Conservation (phyloP, 2,329 filamentous ascomycete species). For the Phaeosphaeriaceae sp. region DNA sequence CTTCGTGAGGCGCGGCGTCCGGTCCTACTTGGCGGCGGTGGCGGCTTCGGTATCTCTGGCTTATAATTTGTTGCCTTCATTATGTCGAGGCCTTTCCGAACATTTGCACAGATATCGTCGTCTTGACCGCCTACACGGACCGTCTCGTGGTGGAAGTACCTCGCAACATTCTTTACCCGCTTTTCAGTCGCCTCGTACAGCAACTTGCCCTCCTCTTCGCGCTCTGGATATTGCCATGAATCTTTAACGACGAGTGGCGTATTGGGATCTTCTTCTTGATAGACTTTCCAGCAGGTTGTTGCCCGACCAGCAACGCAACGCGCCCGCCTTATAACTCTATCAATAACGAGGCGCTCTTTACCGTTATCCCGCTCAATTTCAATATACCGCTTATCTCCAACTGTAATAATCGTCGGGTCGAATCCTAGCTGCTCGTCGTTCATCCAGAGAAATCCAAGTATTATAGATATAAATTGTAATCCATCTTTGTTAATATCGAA, state of each 20-base stretch:
- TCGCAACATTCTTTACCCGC: constrained; percentile 48
- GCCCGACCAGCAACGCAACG: constrained; percentile 22
- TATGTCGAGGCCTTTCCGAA: constrained; percentile 42
- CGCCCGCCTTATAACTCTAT: too few relatives aligned
- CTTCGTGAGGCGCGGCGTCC: constrained; percentile 18
- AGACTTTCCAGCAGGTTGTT: constrained; percentile 35
- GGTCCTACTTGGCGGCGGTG: constrained; percentile 24
- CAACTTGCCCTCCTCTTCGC: constrained; percentile 53
- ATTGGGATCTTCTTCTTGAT: constrained; percentile 46
- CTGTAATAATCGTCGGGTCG: constrained; percentile 51
- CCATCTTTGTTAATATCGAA: too few relatives aligned
- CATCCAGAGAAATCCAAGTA: constrained; percentile 55
- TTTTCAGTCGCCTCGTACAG: constrained; percentile 46
- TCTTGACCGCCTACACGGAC: constrained; percentile 37
- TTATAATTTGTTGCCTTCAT: constrained; percentile 45
- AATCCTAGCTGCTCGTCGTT: constrained; percentile 52
- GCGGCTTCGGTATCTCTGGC: constrained; percentile 26
- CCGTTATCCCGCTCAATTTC: constrained; percentile 48
- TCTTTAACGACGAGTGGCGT: constrained; percentile 54
- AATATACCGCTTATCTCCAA: constrained; percentile 46
- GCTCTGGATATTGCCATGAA: constrained; percentile 53
- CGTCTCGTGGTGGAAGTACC: constrained; percentile 54
- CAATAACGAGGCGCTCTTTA: too few relatives aligned
- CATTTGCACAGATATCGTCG: constrained; percentile 46
- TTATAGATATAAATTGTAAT: constrained; percentile 52